Evolutionary conservation across 352 stramenopile species (phyloP).

Genomic region (Phytophthora brassicae): DNA sequence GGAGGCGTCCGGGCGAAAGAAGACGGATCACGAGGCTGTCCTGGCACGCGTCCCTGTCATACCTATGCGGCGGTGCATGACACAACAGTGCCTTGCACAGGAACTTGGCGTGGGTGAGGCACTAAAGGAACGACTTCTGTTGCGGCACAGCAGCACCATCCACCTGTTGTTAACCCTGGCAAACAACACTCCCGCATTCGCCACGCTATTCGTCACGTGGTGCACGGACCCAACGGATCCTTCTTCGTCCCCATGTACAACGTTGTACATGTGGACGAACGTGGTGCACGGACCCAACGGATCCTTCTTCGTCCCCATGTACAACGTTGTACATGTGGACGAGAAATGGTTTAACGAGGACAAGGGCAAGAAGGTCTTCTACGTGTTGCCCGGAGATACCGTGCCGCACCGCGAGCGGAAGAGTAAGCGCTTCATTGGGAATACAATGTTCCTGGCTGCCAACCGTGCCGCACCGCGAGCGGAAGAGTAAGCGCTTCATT

Average conservation of each 20-base stretch:
- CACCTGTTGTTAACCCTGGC: background rate
- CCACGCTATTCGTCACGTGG: background rate
- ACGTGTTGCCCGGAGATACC: constrained; percentile 18
- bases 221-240: no score
- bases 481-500: constrained; percentile 25
- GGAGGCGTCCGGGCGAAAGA: no score
- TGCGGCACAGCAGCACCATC: background rate
- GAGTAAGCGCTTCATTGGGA: constrained; percentile 25
- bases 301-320: constrained; percentile 10
- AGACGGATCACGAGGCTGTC: background rate
- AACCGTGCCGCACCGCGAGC: constrained; percentile 2
- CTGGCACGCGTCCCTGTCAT: background rate
- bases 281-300: background rate
- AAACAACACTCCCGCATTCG: background rate
- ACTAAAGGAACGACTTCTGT: background rate
- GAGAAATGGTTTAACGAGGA: constrained; percentile 31
- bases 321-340: constrained; percentile 21
- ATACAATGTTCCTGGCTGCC: constrained; percentile 28
- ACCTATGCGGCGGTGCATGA: background rate
- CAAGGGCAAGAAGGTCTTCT: constrained; percentile 7
- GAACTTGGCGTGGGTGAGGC: background rate
- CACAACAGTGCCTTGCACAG: background rate
- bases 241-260: no score
- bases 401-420: constrained; percentile 8
- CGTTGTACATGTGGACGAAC: no score